Percentiles rank a stretch among this genome's conserved stretches.
Evolutionary conservation across 2,329 filamentous ascomycete genomes (phyloP).

Genomic region (Zymoseptoria ardabiliae): DNA sequence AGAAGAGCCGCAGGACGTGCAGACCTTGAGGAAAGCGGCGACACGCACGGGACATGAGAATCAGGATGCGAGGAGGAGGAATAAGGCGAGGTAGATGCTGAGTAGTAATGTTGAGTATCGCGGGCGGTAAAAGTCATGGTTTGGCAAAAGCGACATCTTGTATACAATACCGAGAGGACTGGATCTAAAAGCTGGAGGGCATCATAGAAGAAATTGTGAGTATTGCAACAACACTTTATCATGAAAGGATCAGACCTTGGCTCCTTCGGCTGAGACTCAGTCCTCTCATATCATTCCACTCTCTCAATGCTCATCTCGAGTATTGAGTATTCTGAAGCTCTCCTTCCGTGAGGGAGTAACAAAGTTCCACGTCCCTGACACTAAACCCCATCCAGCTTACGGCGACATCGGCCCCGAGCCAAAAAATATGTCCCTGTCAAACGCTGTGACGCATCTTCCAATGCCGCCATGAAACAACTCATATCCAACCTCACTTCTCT

Average conservation of each 20-base stretch:
- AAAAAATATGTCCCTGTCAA: neutral
- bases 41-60: slow-evolving; percentile 40
- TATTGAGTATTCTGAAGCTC: too few species aligned
- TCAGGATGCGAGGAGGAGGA: slow-evolving; percentile 37
- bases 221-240: neutral
- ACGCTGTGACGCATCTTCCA: neutral
- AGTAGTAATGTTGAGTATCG: neutral
- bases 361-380: neutral
- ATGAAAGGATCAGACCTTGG: too few species aligned
- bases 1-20: slow-evolving; percentile 32
- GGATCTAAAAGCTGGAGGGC: neutral
- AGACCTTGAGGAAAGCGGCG: slow-evolving; percentile 32
- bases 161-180: neutral
- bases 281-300: neutral
- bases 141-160: neutral
- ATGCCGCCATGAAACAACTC: neutral
- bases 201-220: neutral
- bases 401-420: neutral
- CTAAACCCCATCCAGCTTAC: neutral
- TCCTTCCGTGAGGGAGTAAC: neutral
- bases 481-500: neutral
- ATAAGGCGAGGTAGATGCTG: slow-evolving; percentile 1
- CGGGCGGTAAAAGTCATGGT: neutral
- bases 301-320: neutral
- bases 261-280: too few species aligned